phyloP scores from a whole-genome alignment of 2,329 filamentous ascomycete species.

The Hymenoscyphus linearis region DNA sequence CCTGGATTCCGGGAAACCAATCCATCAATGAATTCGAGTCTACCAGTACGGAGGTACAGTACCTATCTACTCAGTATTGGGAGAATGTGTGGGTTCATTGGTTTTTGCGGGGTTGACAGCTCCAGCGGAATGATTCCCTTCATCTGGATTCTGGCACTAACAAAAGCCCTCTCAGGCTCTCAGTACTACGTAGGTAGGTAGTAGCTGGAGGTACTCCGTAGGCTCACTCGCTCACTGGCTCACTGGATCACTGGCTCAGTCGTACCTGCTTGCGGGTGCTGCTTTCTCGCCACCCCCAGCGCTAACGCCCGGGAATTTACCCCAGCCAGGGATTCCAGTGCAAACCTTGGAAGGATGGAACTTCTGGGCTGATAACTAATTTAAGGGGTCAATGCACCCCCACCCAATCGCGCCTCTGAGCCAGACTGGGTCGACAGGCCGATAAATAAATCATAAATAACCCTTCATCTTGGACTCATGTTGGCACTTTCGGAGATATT shows the following conservation, averaged over 20 bases:
- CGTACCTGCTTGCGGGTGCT: not conserved
- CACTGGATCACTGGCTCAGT: not conserved
- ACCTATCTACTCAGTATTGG: no score
- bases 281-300: not conserved
- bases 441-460: not conserved
- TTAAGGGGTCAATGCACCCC: constrained; percentile 3
- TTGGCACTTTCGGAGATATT: not conserved
- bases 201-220: no score
- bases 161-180: no score
- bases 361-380: not conserved
- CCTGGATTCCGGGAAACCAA: not conserved
- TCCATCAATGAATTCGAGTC: no score
- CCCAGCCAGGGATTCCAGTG: not conserved
- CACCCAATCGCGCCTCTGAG: not conserved
- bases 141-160: no score
- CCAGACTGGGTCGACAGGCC: not conserved
- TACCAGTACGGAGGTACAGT: no score
- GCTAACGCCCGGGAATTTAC: not conserved
- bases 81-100: no score
- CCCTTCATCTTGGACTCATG: not conserved
- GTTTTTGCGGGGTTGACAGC: no score
- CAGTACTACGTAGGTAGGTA: no score
- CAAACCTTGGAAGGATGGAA: constrained; percentile 3
- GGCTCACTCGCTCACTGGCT: no score
- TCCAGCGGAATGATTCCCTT: no score